These are phyloP conservation scores for Saccharomycopsis hybrid DNA, from an alignment of 1,139 yeast species.

Conservation along the genomic window DNA sequence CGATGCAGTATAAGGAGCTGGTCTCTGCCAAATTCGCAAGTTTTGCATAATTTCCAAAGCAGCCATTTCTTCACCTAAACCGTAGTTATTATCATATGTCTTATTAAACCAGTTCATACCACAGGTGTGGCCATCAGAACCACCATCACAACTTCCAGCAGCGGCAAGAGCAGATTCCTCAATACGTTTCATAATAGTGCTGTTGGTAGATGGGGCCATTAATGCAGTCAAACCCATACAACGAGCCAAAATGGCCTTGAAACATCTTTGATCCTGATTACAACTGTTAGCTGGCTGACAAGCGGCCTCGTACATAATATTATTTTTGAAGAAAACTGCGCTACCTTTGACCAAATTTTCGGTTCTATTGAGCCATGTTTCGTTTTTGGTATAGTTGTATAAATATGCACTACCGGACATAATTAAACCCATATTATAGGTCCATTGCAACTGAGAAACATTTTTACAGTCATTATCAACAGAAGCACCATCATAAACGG, in stretches of 20 bases:
- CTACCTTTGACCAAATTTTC: conserved; percentile 47
- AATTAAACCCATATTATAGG: conserved; percentile 80
- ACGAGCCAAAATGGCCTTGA: conserved; percentile 76
- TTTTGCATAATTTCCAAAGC: conserved; percentile 76
- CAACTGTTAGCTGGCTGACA: conserved; percentile 64
- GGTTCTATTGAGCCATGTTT: conserved; percentile 61
- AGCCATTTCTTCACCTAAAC: conserved; percentile 92
- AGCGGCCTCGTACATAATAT: conserved; percentile 72
- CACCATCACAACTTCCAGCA: conserved; percentile 79
- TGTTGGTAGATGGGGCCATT: conserved; percentile 58
- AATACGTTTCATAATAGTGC: conserved; percentile 45
- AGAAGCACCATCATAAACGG: conserved; percentile 74
- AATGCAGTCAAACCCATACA: conserved; percentile 70
- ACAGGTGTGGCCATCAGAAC: conserved; percentile 83
- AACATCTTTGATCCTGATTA: conserved; percentile 85
- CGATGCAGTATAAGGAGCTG: conserved; percentile 50
- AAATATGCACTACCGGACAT: conserved; percentile 78
- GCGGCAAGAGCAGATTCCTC: conserved; percentile 70
- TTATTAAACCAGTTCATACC: conserved; percentile 70
- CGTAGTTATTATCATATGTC: conserved; percentile 76
- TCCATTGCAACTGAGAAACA: conserved; percentile 65
- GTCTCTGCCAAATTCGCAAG: conserved; percentile 46
- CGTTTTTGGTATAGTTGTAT: conserved; percentile 65
- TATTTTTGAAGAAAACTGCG: conserved; percentile 49
- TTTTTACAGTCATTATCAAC: conserved; percentile 57